phyloP scores from a whole-genome alignment of 768 basidiomycete genomes.

The Calvatia gigantea region DNA sequence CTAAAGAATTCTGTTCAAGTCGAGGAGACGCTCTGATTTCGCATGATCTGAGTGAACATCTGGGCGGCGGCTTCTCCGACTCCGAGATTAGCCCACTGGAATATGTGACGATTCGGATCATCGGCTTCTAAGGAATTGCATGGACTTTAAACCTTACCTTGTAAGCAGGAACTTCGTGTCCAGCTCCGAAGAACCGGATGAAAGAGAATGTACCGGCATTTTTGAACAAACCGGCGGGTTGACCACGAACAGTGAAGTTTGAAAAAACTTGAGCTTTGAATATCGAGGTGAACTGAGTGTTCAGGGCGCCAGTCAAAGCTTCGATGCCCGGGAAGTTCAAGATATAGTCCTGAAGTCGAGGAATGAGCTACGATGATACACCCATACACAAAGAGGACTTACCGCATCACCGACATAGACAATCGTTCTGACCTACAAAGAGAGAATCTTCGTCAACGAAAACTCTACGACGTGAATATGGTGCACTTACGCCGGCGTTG shows the following conservation, averaged over 20 bases:
- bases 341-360: constrained; percentile 42
- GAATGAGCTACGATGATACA: no score
- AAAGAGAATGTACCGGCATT: constrained; percentile 58
- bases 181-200: constrained; percentile 45
- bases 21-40: constrained; percentile 6
- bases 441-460: neutral
- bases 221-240: constrained; percentile 50
- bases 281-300: constrained; percentile 40
- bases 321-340: constrained; percentile 55
- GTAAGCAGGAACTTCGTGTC: constrained; percentile 48
- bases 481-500: constrained; percentile 41
- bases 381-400: constrained; percentile 15
- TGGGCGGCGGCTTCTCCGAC: constrained; percentile 41
- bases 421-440: constrained; percentile 35
- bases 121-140: no score
- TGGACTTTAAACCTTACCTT: constrained; percentile 32
- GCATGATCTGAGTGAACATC: constrained; percentile 36
- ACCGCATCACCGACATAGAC: constrained; percentile 60
- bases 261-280: constrained; percentile 41
- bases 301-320: constrained; percentile 49
- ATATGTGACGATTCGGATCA: no score
- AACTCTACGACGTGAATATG: neutral
- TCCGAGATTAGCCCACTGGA: constrained; percentile 30
- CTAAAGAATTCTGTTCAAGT: no score
- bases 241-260: constrained; percentile 48